These are phyloP conservation scores for Fusarium falciforme DNA, from an alignment of 2,329 filamentous ascomycete species.

Conservation along the genomic window DNA sequence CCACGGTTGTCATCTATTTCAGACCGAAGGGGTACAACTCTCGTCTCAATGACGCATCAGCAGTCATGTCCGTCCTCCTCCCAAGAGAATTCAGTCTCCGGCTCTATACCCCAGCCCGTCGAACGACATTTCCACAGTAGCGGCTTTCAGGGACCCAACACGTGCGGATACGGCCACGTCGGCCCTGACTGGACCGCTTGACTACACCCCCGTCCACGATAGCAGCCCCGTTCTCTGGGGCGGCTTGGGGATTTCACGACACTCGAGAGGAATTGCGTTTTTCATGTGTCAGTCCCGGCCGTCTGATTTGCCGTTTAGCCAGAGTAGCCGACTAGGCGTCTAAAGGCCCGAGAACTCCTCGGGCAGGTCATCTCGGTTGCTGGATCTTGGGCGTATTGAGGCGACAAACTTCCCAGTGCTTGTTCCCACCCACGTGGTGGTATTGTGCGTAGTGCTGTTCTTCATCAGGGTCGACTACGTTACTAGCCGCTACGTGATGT, in stretches of 20 bases:
- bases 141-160: constrained; percentile 9
- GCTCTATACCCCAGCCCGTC: constrained; percentile 7
- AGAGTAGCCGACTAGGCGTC: constrained; percentile 29
- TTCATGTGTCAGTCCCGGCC: constrained; percentile 34
- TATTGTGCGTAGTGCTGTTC: not conserved
- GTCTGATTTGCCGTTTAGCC: constrained; percentile 11
- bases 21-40: not conserved
- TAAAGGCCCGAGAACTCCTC: constrained; percentile 35
- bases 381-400: constrained; percentile 16
- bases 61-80: not conserved
- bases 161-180: constrained; percentile 23
- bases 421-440: constrained; percentile 37
- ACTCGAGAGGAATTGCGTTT: constrained; percentile 26
- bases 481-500: constrained; percentile 4
- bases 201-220: not conserved
- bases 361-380: constrained; percentile 39
- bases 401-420: constrained; percentile 18
- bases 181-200: constrained; percentile 35
- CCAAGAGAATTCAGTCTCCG: not conserved
- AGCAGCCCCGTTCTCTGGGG: not conserved
- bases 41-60: not conserved
- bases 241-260: constrained; percentile 10
- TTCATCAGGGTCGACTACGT: not conserved
- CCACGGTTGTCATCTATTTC: not conserved
- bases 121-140: constrained; percentile 12